Evolutionary conservation across 23 red algal genomes (phyloP), one percentile per base, ranked within the genome.

Genomic region (Pyropia yezoensis): DNA sequence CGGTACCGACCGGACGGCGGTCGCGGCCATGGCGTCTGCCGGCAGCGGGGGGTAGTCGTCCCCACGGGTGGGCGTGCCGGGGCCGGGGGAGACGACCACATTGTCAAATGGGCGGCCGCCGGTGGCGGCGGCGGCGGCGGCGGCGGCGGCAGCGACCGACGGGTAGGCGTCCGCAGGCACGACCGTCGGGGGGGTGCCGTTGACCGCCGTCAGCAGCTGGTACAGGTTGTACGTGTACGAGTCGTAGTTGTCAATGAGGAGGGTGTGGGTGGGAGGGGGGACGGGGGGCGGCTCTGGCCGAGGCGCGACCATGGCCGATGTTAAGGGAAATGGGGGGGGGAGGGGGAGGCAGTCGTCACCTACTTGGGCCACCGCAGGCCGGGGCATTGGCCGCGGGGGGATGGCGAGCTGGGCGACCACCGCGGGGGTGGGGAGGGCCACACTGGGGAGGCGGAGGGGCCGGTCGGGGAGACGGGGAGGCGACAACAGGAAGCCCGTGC

Each of bases 191-290:
- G 50, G 22, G n/a, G 54, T 49, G 19, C 49, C 18, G 49, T 82
- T 88, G 4, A 82, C 86, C 1, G 12, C 33, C 11, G 71, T 75
- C 33, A 98, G 18, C 17, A 88, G 57, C 21, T 98, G 94, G 16
- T 74, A 83, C 66, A 98, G 75, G 69, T 91, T 98, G 78, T 91
- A 85, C 18, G 94, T 91, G 70, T 98, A 98, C 6, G 85, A 91
- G 59, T 98, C 94, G 67, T 87, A 87, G 70, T 90, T 90, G 76
- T 98, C 94, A 27, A 98, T 71, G 27, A 98, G 70, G 12, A 54
- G 24, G 58, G 55, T 21, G 25, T 13, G 55, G 19, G 17, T 27
- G 21, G 55, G 55, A 7, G 55, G 21, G 55, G 3, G 25, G 21
- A 7, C 3, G 21, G 55, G 55, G 55, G 21, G 55, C 5, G 21